These are phyloP conservation scores for Tetrahymena borealis DNA, from an alignment of 73 alveolate species.

Conservation along the genomic window DNA sequence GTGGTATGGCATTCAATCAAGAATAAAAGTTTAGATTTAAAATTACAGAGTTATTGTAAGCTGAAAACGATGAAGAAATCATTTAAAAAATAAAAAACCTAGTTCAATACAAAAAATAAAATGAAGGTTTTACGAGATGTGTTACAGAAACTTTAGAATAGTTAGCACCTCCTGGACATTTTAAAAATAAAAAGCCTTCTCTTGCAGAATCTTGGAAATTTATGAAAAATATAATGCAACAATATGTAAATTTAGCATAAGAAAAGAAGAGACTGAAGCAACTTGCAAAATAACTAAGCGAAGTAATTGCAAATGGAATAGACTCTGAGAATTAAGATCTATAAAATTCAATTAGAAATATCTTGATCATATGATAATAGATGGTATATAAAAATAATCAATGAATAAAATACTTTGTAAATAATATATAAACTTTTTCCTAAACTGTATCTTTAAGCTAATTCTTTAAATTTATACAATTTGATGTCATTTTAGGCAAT, in stretches of 20 bases:
- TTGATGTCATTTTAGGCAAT: too few relatives aligned
- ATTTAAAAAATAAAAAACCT: background rate
- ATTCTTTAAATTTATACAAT: too few relatives aligned
- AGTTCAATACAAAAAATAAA: background rate
- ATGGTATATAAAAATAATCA: too few relatives aligned
- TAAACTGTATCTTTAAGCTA: too few relatives aligned
- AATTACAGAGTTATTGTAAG: background rate
- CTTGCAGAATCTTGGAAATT: background rate
- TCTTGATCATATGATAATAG: background rate
- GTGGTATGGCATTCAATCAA: background rate
- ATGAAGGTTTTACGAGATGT: background rate
- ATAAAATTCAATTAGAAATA: background rate
- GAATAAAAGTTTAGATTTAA: background rate
- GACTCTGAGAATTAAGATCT: background rate
- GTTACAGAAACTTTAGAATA: background rate
- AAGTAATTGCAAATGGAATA: background rate
- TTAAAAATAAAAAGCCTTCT: background rate
- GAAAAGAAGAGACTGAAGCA: background rate
- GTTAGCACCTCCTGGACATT: background rate
- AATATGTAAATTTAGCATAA: background rate
- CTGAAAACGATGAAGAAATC: background rate
- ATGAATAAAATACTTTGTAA: too few relatives aligned
- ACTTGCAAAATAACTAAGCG: background rate
- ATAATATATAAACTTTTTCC: too few relatives aligned
- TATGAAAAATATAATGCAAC: background rate